phyloP scores from a whole-genome alignment of 2,329 filamentous ascomycete species.

The Tolypocladium tropicale region DNA sequence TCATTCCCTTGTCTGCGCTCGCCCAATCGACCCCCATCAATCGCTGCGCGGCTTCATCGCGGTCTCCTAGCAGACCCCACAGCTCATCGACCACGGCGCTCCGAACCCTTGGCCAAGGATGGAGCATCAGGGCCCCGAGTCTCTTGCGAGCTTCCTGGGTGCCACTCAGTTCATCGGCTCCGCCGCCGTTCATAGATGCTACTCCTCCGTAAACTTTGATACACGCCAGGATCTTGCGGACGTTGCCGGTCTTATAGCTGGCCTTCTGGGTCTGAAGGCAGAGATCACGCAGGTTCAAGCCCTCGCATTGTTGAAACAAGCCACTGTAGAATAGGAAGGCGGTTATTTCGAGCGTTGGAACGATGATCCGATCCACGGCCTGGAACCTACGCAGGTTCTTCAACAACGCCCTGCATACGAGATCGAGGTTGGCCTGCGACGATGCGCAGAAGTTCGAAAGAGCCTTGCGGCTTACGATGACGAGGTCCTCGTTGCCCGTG shows the following conservation, averaged over 20 bases:
- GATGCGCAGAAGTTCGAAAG: slow-evolving; percentile 44
- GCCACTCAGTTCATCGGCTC: slow-evolving; percentile 1
- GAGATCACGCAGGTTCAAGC: slow-evolving; percentile 41
- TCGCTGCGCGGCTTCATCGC: slow-evolving; percentile 17
- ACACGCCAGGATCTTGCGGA: slow-evolving; percentile 72
- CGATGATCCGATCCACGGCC: slow-evolving; percentile 57
- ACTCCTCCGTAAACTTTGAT: slow-evolving; percentile 70
- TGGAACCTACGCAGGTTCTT: slow-evolving; percentile 42
- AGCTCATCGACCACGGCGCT: slow-evolving; percentile 50
- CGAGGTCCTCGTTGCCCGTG: slow-evolving; percentile 65
- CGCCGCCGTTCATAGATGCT: slow-evolving; percentile 24
- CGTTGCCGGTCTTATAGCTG: slow-evolving; percentile 73
- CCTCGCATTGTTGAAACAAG: slow-evolving; percentile 30
- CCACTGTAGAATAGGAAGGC: slow-evolving; percentile 65
- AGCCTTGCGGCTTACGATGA: slow-evolving; percentile 57
- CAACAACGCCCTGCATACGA: slow-evolving; percentile 40
- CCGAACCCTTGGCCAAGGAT: slow-evolving; percentile 72
- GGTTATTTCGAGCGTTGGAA: slow-evolving; percentile 67
- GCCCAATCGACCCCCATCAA: slow-evolving; percentile 49
- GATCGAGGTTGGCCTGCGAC: slow-evolving; percentile 27
- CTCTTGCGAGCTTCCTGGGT: slow-evolving; percentile 52
- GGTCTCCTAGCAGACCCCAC: slow-evolving; percentile 33
- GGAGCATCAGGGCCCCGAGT: slow-evolving; percentile 61
- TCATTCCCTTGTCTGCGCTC: slow-evolving; percentile 35
- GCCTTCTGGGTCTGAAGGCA: slow-evolving; percentile 66